Conservation (phyloP, 31 red algal genomes). For the Asparagopsis taxiformis region DNA sequence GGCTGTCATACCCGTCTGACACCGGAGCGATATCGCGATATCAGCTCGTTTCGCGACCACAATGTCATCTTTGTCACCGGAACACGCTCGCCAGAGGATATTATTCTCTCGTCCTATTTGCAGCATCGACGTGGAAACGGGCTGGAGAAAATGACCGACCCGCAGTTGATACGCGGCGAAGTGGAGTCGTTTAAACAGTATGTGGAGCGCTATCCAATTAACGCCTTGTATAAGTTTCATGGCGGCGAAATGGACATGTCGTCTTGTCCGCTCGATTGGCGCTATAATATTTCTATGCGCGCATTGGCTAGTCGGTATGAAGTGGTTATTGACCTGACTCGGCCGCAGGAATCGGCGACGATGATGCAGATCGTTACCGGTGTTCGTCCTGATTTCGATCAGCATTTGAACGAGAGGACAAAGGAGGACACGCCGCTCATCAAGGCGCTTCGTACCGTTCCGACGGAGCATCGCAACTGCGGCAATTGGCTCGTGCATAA, state of each 20-base stretch:
- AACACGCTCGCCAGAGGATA: neutral
- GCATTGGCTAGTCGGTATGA: neutral
- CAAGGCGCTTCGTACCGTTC: neutral
- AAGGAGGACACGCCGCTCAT: neutral
- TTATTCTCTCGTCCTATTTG: neutral
- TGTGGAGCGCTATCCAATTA: neutral
- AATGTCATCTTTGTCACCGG: neutral
- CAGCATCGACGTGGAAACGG: neutral
- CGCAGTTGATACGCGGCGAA: neutral
- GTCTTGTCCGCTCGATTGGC: neutral
- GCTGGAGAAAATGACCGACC: neutral
- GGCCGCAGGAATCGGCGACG: neutral
- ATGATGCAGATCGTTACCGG: neutral
- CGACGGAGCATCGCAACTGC: neutral
- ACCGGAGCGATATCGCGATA: neutral
- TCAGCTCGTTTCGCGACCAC: neutral
- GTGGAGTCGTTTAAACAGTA: neutral
- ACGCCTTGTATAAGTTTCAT: neutral
- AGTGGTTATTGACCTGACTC: neutral
- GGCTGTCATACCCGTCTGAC: neutral
- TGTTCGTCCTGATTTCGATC: neutral
- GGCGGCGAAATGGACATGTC: neutral
- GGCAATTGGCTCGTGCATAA: neutral
- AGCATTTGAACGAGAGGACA: neutral
- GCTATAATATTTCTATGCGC: neutral